These are phyloP conservation scores for Lactarius tabidus DNA, from an alignment of 768 basidiomycete genomes.

Conservation along the genomic window DNA sequence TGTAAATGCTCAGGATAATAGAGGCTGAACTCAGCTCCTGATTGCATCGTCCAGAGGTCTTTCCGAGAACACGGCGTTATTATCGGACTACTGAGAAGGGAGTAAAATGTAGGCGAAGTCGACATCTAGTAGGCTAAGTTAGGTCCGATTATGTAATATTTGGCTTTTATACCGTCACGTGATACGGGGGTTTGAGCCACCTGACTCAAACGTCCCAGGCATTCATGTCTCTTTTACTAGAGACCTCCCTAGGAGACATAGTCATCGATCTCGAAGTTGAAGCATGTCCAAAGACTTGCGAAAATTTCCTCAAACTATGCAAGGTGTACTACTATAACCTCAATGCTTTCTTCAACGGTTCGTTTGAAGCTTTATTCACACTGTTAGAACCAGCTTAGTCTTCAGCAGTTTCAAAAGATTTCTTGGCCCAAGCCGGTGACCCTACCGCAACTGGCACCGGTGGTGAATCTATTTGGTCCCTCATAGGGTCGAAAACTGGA, in stretches of 20 bases:
- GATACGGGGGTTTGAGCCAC: neutral
- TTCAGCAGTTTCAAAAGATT: constrained; percentile 88
- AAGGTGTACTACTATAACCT: constrained; percentile 97
- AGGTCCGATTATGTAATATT: too few relatives aligned
- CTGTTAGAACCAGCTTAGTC: neutral
- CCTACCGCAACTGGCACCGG: constrained; percentile 93
- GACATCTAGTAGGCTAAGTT: too few relatives aligned
- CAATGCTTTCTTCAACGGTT: constrained; percentile 98
- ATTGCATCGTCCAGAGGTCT: neutral
- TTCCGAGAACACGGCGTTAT: neutral
- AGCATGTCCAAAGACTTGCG: constrained; percentile 82
- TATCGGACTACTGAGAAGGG: neutral
- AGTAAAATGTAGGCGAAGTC: too few relatives aligned
- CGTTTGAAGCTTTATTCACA: neutral
- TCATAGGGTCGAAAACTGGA: constrained; percentile 49
- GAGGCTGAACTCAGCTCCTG: neutral
- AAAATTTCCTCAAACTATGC: constrained; percentile 97
- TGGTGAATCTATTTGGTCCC: constrained; percentile 86
- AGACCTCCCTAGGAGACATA: constrained; percentile 95
- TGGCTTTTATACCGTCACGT: too few relatives aligned
- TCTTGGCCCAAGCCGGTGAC: constrained; percentile 95
- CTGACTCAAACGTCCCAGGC: too few relatives aligned
- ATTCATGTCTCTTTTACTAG: constrained; percentile 91
- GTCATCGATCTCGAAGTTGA: constrained; percentile 95
- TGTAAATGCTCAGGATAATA: neutral